Percentiles rank a stretch among this genome's conserved stretches.
These are phyloP conservation scores for Mycena sanguinolenta DNA, from an alignment of 768 basidiomycete genomes.

Conservation along the genomic window DNA sequence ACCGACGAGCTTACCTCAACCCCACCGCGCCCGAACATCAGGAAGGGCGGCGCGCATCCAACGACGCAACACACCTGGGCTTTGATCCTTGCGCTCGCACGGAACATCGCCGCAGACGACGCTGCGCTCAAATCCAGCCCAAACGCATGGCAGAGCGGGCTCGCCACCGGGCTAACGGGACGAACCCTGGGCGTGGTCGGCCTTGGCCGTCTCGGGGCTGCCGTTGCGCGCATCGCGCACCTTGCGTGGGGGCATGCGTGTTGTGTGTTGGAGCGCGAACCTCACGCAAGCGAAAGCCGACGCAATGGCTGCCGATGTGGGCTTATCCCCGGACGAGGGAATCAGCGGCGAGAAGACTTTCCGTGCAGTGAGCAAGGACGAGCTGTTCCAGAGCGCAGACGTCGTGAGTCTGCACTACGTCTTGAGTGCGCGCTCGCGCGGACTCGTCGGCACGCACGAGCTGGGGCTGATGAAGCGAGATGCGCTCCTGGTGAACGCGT, in stretches of 20 bases:
- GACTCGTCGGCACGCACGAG: not conserved
- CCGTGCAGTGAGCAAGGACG: conserved; percentile 1
- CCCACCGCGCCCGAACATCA: conserved; percentile 6
- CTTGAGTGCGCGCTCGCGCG: conserved; percentile 2
- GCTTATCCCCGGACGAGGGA: conserved; percentile 2
- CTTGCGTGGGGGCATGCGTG: conserved; percentile 14
- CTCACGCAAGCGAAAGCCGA: conserved; percentile 2
- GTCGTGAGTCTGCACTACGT: conserved; percentile 11
- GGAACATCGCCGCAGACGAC: conserved; percentile 1
- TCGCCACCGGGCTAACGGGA: conserved; percentile 10
- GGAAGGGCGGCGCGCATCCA: conserved; percentile 4
- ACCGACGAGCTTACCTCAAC: not conserved
- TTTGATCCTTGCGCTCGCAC: conserved; percentile 5
- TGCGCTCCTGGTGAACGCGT: conserved; percentile 8
- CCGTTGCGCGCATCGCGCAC: conserved; percentile 9
- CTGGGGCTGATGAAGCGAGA: not conserved
- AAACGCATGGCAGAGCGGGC: conserved; percentile 7
- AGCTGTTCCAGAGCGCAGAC: conserved; percentile 1
- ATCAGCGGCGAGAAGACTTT: not conserved
- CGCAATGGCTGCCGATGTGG: conserved; percentile 1
- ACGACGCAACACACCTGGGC: conserved; percentile 11
- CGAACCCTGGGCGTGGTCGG: not conserved
- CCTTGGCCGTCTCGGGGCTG: not conserved
- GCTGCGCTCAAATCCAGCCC: not conserved
- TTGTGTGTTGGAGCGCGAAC: conserved; percentile 7